These are phyloP conservation scores for Periconia sp. DNA, from an alignment of 2,329 filamentous ascomycete species.

Conservation along the genomic window DNA sequence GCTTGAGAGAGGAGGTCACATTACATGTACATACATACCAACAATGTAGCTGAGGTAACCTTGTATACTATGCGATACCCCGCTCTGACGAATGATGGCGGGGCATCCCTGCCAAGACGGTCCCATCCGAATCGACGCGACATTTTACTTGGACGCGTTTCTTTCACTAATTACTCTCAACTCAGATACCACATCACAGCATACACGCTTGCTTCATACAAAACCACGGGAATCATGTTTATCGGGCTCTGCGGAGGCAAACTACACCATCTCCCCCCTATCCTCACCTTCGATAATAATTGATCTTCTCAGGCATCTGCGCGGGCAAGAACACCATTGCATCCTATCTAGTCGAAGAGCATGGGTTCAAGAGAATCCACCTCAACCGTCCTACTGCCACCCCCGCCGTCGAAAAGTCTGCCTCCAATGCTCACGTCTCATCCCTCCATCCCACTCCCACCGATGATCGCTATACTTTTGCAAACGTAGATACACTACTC, in stretches of 20 bases:
- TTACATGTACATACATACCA: too few relatives aligned
- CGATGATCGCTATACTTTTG: conserved; percentile 41
- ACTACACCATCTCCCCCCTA: conserved; percentile 2
- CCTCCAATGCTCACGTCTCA: conserved; percentile 41
- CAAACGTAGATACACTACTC: conserved; percentile 66
- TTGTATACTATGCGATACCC: too few relatives aligned
- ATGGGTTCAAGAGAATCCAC: conserved; percentile 76
- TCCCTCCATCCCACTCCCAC: conserved; percentile 10
- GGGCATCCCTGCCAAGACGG: neutral
- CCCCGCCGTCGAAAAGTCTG: conserved; percentile 47
- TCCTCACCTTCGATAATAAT: conserved; percentile 1
- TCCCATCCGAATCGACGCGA: neutral
- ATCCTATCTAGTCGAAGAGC: conserved; percentile 79
- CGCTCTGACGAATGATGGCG: conserved; percentile 15
- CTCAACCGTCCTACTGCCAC: conserved; percentile 50
- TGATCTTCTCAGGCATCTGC: conserved; percentile 70
- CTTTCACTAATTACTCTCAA: neutral
- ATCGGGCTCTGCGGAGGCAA: conserved; percentile 66
- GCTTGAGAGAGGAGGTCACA: too few relatives aligned
- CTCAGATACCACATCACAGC: too few relatives aligned
- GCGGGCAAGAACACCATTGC: conserved; percentile 90
- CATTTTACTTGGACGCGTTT: neutral
- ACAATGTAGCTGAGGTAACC: too few relatives aligned
- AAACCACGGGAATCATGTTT: conserved; percentile 56
- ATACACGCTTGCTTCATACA: too few relatives aligned